Evolutionary conservation across 208 protist genomes (phyloP).

Genomic region (Acanthamoeba polyphaga): DNA sequence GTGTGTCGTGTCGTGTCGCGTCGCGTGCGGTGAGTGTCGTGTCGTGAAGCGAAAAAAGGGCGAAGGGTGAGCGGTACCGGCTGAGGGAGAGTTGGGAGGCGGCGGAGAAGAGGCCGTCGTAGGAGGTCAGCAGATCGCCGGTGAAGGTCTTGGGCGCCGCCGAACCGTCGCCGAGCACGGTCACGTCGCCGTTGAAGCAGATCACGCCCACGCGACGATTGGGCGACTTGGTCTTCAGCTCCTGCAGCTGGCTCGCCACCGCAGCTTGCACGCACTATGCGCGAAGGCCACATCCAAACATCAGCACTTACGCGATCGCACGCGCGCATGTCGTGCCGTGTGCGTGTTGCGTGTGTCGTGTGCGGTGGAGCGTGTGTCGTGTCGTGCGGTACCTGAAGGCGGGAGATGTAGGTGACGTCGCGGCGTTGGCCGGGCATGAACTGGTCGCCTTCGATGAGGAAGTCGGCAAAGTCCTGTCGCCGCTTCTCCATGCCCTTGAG

Average conservation of each 20-base stretch:
- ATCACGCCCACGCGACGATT: slow-evolving; percentile 78
- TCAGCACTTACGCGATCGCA: not conserved
- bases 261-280: slow-evolving; percentile 83
- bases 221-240: slow-evolving; percentile 73
- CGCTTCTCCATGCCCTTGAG: slow-evolving; percentile 30
- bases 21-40: too few relatives aligned
- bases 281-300: not conserved
- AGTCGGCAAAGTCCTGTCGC: slow-evolving; percentile 44
- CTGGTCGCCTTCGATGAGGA: slow-evolving; percentile 38
- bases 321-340: too few relatives aligned
- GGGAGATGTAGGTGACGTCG: slow-evolving; percentile 6
- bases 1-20: too few relatives aligned
- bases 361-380: too few relatives aligned
- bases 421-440: slow-evolving; percentile 39
- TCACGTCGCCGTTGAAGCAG: slow-evolving; percentile 81
- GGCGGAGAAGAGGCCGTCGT: slow-evolving; percentile 60
- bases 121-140: slow-evolving; percentile 81
- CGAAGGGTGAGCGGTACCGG: not conserved
- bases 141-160: slow-evolving; percentile 67
- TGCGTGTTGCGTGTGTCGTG: too few relatives aligned
- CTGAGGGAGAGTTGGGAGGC: slow-evolving; percentile 19
- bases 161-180: slow-evolving; percentile 66
- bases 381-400: not conserved
- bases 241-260: slow-evolving; percentile 78
- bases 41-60: too few relatives aligned